Percentiles rank a stretch among this genome's conserved stretches.
phyloP scores from a whole-genome alignment of 2,329 filamentous ascomycete species.

The Cladosporium sp. region DNA sequence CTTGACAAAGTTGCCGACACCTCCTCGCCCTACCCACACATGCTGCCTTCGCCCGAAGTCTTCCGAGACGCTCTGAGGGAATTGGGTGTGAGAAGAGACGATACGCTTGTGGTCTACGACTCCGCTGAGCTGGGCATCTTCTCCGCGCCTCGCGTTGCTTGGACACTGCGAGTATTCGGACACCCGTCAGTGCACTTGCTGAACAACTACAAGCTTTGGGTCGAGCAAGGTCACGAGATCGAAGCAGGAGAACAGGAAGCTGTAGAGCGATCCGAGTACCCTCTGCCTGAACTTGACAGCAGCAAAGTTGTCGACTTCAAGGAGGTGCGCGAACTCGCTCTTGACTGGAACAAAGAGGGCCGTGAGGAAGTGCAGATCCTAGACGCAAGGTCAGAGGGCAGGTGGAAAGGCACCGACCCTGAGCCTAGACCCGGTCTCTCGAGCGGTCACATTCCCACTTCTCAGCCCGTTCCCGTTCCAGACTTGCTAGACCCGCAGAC shows the following conservation, averaged over 20 bases:
- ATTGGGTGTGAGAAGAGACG: conserved; percentile 80
- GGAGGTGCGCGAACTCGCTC: conserved; percentile 71
- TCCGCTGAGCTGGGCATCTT: conserved; percentile 88
- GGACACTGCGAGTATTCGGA: conserved; percentile 88
- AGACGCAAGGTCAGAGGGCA: conserved; percentile 74
- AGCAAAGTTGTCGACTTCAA: conserved; percentile 74
- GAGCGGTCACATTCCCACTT: conserved; percentile 88
- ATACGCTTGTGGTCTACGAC: conserved; percentile 92
- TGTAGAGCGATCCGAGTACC: conserved; percentile 39
- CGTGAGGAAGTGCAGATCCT: conserved; percentile 80
- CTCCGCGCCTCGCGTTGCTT: conserved; percentile 86
- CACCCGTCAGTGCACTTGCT: conserved; percentile 83
- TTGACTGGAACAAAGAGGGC: conserved; percentile 76
- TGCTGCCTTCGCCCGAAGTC: conserved; percentile 77
- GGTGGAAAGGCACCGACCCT: conserved; percentile 77
- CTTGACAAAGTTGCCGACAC: conserved; percentile 87
- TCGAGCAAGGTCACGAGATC: conserved; percentile 74
- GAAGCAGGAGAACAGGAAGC: conserved; percentile 68
- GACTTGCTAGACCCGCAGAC: conserved; percentile 76
- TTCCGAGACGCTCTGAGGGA: conserved; percentile 87
- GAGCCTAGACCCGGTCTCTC: conserved; percentile 80
- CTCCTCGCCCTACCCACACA: conserved; percentile 87
- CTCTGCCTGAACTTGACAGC: conserved; percentile 43
- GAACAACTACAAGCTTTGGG: conserved; percentile 96
- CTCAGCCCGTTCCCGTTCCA: conserved; percentile 75